Evolutionary conservation across 352 stramenopile species (phyloP).

Genomic region (Pythium phragmitis): DNA sequence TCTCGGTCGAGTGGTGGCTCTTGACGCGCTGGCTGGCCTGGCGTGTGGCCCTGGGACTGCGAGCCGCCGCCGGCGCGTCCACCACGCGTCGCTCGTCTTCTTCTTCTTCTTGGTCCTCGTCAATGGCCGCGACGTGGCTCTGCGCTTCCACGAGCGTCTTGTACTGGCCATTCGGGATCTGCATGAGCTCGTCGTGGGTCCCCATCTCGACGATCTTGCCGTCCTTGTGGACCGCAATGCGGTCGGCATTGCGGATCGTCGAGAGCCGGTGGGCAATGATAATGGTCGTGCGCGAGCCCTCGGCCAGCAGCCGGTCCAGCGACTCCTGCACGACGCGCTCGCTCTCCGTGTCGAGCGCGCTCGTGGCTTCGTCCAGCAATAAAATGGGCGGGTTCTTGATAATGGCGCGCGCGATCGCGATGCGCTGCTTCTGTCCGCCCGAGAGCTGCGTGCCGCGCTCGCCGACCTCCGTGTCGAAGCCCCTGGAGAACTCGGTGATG

Average conservation of each 20-base stretch:
- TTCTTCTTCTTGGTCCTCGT: neutral
- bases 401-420: slow-evolving; percentile 90
- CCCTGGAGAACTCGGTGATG: slow-evolving; percentile 74
- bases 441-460: slow-evolving; percentile 83
- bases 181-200: slow-evolving; percentile 78
- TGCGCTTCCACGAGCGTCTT: slow-evolving; percentile 23
- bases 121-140: neutral
- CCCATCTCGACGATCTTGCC: slow-evolving; percentile 78
- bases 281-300: slow-evolving; percentile 74
- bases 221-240: slow-evolving; percentile 80
- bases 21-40: neutral
- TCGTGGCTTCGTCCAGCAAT: slow-evolving; percentile 73
- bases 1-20: neutral
- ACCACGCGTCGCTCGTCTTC: neutral
- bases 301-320: slow-evolving; percentile 52
- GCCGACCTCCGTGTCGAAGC: slow-evolving; percentile 87
- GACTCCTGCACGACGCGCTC: slow-evolving; percentile 90
- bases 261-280: slow-evolving; percentile 81
- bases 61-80: too few relatives aligned
- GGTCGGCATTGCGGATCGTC: slow-evolving; percentile 73
- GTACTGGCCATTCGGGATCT: slow-evolving; percentile 30
- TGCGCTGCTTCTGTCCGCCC: slow-evolving; percentile 93
- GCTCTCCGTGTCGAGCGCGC: slow-evolving; percentile 63
- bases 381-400: slow-evolving; percentile 84
- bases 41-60: neutral